Evolutionary conservation across 148 eudicot species (phyloP), one percentile per base, ranked within the genome.

Genomic region (Chenopodium suecicum): DNA sequence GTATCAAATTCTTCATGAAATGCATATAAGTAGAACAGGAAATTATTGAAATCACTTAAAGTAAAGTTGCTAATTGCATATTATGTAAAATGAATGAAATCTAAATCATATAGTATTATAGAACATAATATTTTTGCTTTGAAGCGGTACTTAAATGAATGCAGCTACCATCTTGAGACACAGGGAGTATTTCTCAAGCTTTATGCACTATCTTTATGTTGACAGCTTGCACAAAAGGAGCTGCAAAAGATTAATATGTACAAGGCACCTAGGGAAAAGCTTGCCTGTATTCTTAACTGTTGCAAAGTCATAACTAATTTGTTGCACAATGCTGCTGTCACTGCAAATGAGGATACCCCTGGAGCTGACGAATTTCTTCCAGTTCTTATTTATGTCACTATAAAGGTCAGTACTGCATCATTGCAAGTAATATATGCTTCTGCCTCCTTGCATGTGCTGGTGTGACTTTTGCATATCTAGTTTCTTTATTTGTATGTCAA

Each of bases 301-400:
- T 94, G 99, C 87, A 94, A 92, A 87, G 99, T 94, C 82, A 96
- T 96, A 82, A 94, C 86, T 74, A 96, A 94, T 86, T 86, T 94
- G 80, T 88, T 96, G 81, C 86, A 89, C 67, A 92, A 92, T 92
- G 99, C 97, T 82, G 93, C 99, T 58, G 80, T 88, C 79, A 89
- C 97, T 82, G 85, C 95, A 9, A 87, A 90, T 79, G 93, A 89
- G 69, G 84, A 91, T 88, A 88, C 94, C 83, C 95, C 98, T 56
- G 98, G 99, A 76, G 99, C 99, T 77, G 99, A 96, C 82, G 99
- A 93, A 67, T 96, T 96, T 86, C 94, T 96, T 79, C 99, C 99
- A 11, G 94, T 94, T 88, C 98, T 96, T 80, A 96, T 96, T 60
- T 96, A 82, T 83, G 94, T 94, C 68, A 96, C 94, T 34, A 84